Evolutionary conservation across 176 grass and related monocot species (phyloP), one percentile per base, ranked within the genome.

Genomic region (Oryza glaberrima): DNA sequence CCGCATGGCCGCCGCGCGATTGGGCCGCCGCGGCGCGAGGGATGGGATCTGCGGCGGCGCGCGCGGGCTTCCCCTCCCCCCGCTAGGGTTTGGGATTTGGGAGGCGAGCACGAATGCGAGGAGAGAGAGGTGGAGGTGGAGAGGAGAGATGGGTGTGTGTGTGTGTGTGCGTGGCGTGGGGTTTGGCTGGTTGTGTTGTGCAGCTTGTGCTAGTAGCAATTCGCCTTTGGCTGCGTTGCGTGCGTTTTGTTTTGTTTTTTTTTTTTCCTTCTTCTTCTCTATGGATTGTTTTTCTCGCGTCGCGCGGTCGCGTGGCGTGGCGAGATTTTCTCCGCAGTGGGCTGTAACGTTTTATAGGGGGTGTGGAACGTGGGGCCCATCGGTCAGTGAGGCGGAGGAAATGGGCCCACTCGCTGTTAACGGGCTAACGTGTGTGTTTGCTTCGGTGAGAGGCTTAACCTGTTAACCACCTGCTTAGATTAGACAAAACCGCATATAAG

Each of bases 31-130:
- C 1, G 11, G 32, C 36, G 6, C 17, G n/a, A 6, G 79, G 40
- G 78, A 90, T 92, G 79, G 40, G 78, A 90, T 92, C 67, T 82
- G 69, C 65, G 10, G 2, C 15, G 73, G 49, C n/a, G 40, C 9
- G 40, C 38, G 38, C 5, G 43, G 43, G 43, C 43, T 44, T 44
- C 43, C 43, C 9, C 10, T 2, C 43, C 9, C 10, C 43, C 6
- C 6, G 41, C 75, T 79, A 80, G 85, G 82, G 60, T 81, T 87
- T 73, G 78, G 16, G 61, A 82, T 79, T 75, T 75, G 17, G 64
- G 32, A 48, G 52, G 66, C 17, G 36, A 23, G 47, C 9, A 44
- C 19, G 70, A 35, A 5, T 14, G 12, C 15, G 17, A 19, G 3
- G 26, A 30, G 32, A 2, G 15, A 22, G 23, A 41, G 40, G 4